These are phyloP conservation scores for Cladophialophora exuberans DNA, from an alignment of 2,329 filamentous ascomycete species.

Conservation along the genomic window DNA sequence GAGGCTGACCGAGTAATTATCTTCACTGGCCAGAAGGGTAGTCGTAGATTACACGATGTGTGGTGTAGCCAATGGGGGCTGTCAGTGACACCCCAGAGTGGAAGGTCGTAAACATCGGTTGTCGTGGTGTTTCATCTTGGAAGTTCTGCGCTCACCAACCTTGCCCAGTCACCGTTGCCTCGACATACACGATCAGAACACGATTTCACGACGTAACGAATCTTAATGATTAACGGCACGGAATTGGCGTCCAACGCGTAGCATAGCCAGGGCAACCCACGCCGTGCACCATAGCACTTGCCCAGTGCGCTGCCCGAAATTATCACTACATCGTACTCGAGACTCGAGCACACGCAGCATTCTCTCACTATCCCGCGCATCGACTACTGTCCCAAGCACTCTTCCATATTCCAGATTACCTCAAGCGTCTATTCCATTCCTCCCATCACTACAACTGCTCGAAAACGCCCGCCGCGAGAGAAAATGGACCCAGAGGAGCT, in stretches of 20 bases:
- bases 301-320: conserved; percentile 20
- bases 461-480: background rate
- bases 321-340: conserved; percentile 15
- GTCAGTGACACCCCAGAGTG: background rate
- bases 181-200: conserved; percentile 1
- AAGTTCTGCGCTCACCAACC: no score
- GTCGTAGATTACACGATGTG: conserved; percentile 1
- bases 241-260: background rate
- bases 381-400: background rate
- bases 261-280: background rate
- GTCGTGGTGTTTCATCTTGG: conserved; percentile 21
- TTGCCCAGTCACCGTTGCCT: no score
- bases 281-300: conserved; percentile 10
- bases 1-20: background rate
- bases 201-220: conserved; percentile 18
- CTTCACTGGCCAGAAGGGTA: conserved; percentile 6
- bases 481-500: conserved; percentile 80
- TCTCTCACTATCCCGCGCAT: background rate
- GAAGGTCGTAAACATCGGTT: conserved; percentile 11
- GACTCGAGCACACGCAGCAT: background rate
- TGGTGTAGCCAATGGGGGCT: conserved; percentile 6
- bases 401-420: background rate
- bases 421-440: background rate
- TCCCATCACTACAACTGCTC: background rate
- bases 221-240: conserved; percentile 2